phyloP scores from a whole-genome alignment of 202 grass and related monocot genomes.

The Cymbopogon flexuosus region DNA sequence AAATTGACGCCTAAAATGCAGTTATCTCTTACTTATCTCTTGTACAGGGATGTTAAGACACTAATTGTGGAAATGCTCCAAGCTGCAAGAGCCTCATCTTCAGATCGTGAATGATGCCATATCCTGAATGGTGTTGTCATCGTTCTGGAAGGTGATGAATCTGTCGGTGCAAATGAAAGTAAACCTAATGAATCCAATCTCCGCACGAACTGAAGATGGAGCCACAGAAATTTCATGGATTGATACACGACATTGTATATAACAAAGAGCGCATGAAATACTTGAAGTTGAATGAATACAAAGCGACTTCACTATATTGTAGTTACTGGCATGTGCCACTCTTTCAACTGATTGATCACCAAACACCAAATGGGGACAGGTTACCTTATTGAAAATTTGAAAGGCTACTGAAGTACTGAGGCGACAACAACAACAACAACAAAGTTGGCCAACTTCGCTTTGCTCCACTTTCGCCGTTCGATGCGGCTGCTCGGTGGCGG shows the following conservation, averaged over 20 bases:
- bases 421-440: no score
- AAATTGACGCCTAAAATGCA: background rate
- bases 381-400: no score
- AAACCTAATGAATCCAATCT: background rate
- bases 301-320: background rate
- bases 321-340: background rate
- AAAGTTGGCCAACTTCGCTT: no score
- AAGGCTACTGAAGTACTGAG: no score
- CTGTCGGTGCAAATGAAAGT: slow-evolving; percentile 6
- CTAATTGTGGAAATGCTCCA: slow-evolving; percentile 98
- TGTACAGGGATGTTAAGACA: slow-evolving; percentile 74
- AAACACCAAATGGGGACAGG: background rate
- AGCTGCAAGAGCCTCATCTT: slow-evolving; percentile 51
- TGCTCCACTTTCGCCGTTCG: no score
- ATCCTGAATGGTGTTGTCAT: background rate
- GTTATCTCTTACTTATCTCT: background rate
- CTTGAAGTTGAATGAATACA: background rate
- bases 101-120: slow-evolving; percentile 24
- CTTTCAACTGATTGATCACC: background rate
- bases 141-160: background rate
- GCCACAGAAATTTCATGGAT: background rate
- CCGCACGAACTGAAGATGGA: background rate
- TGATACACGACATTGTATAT: slow-evolving; percentile 1
- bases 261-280: background rate
- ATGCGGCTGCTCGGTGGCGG: no score